Conservation (phyloP, 2,329 filamentous ascomycete genomes). For the Teratosphaeria gauchensis region DNA sequence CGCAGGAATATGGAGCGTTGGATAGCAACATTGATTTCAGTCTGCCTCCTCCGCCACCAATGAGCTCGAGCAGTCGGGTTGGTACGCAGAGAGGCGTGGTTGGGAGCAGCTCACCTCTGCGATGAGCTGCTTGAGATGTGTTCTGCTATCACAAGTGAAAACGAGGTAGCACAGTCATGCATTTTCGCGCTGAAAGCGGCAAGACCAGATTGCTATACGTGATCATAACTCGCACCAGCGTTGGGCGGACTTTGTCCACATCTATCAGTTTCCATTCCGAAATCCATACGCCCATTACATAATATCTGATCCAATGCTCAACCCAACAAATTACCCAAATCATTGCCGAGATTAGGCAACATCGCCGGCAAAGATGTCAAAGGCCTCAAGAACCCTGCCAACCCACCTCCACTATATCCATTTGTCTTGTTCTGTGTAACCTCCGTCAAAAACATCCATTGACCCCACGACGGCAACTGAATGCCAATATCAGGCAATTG, state of each 20-base stretch:
- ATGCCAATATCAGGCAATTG: neutral
- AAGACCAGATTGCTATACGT: too few relatives aligned
- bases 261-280: too few relatives aligned
- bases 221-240: too few relatives aligned
- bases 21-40: constrained; percentile 11
- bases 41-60: constrained; percentile 12
- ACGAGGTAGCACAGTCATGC: too few relatives aligned
- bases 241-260: too few relatives aligned
- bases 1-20: neutral
- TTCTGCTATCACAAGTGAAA: neutral
- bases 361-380: too few relatives aligned
- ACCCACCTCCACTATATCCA: neutral
- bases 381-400: neutral
- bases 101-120: neutral
- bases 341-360: too few relatives aligned
- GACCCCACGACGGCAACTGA: neutral
- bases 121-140: neutral
- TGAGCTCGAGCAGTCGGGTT: constrained; percentile 6
- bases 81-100: neutral
- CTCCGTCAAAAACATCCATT: neutral
- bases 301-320: too few relatives aligned
- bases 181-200: too few relatives aligned
- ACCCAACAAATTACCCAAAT: too few relatives aligned
- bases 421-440: neutral
- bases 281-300: too few relatives aligned